These are phyloP conservation scores for Lentinula detonsa DNA, from an alignment of 768 basidiomycete genomes.

Conservation along the genomic window DNA sequence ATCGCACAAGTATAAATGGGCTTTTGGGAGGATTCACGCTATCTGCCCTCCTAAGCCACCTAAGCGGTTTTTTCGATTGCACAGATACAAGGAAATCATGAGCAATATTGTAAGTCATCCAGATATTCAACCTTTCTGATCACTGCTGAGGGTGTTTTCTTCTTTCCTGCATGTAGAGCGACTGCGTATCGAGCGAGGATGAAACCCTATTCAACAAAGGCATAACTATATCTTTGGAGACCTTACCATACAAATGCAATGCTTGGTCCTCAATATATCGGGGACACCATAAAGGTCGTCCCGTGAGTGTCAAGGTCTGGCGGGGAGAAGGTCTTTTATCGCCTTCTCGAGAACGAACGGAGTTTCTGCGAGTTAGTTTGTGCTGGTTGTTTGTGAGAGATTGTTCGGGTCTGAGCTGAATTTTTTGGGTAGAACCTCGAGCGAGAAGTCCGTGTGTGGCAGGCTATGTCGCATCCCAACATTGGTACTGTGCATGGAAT, in stretches of 20 bases:
- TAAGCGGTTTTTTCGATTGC: too few relatives aligned
- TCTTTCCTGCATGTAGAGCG: neutral
- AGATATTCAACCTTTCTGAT: too few relatives aligned
- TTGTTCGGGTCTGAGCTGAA: neutral
- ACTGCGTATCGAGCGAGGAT: neutral
- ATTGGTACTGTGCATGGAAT: neutral
- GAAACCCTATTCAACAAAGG: neutral
- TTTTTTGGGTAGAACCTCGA: neutral
- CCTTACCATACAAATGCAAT: neutral
- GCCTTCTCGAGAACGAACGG: neutral
- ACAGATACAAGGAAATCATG: neutral
- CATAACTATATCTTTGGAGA: neutral
- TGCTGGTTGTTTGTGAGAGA: neutral
- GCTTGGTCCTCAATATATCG: neutral
- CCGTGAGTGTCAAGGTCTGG: neutral
- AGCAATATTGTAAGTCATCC: neutral
- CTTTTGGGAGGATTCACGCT: too few relatives aligned
- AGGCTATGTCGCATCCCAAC: slow-evolving; percentile 5
- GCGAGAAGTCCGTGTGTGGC: slow-evolving; percentile 2
- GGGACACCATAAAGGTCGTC: neutral
- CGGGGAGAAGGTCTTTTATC: neutral
- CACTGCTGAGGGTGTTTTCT: too few relatives aligned
- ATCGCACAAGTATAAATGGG: too few relatives aligned
- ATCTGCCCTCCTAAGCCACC: too few relatives aligned
- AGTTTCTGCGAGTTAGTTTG: neutral